Conservation (phyloP, 2,329 filamentous ascomycete species). For the Xylaria polymorpha region DNA sequence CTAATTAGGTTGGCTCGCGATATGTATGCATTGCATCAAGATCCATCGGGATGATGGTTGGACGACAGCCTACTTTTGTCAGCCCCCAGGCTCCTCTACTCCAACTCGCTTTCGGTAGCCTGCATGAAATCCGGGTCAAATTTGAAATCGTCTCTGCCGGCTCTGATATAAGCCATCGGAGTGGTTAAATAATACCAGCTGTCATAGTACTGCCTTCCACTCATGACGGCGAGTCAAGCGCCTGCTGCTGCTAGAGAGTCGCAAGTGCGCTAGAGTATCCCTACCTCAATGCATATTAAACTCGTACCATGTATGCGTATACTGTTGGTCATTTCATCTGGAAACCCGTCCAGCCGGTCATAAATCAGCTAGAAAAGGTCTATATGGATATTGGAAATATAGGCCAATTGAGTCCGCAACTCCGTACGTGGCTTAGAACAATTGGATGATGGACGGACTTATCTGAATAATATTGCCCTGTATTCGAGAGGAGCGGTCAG, state of each 20-base stretch:
- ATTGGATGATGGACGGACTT: conserved; percentile 15
- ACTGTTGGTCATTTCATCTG: conserved; percentile 1
- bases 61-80: conserved; percentile 1
- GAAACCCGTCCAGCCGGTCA: background rate
- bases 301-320: background rate
- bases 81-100: conserved; percentile 16
- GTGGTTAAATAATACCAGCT: background rate
- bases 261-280: background rate
- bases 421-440: conserved; percentile 21
- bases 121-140: background rate
- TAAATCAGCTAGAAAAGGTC: background rate
- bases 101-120: background rate
- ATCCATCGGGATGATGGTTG: conserved; percentile 19
- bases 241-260: background rate
- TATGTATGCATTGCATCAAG: conserved; percentile 18
- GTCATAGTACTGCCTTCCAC: background rate
- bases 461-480: background rate
- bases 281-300: background rate
- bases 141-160: conserved; percentile 2
- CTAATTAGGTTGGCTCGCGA: background rate
- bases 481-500: conserved; percentile 20
- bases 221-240: background rate
- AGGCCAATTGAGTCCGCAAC: background rate
- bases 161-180: background rate
- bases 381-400: background rate